Base-by-base conservation (phyloP, 331 rosid genomes). In the Rosa hybrid region DNA sequence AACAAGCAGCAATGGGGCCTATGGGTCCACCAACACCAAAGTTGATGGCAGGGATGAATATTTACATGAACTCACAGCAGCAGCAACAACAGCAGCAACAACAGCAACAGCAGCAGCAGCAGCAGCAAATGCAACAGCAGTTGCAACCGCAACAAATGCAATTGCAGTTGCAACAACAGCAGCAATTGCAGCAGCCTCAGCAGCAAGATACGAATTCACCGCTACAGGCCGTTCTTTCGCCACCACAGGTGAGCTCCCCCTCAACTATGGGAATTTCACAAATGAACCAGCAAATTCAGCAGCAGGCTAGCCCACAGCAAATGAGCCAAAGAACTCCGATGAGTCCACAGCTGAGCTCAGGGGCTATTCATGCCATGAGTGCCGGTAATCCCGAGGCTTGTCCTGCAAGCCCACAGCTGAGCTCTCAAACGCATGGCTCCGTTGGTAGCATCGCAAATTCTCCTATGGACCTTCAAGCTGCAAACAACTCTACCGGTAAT, bases 21-120 rank as follows among this genome's bases (percentile, higher is more conserved):
- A 94, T 94, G 98, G 98, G 89, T 62, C 99, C 98, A 2, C 99
- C 98, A 0, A 96, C 98, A 2, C 99, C 98, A 0, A 96, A 90
- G 87, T 64, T 87, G 81, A 83, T 86, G 92, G 60, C 86, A 3
- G 97, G 93, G 51, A 78, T 89, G 85, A 88, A 78, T 80, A 70
- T 79, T 53, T 93, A 88, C 81, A 87, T 92, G 97, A 93, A 84
- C 85, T 94, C 79, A 45, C 98, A 88, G 70, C 98, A 90, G 21
- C 96, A 86, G 18, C 96, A 86, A 0, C 92, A 81, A 0, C 83
- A 75, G 20, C 83, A 81, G 1, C 87, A 75, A 4, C 75, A 78
- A 0, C 89, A 73, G 1, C 89, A 70, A 1, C 90, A 74, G 1
- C 88, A 83, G 2, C 89, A 73, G 1, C 89, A 70, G 1, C 90